phyloP scores from a whole-genome alignment of 2,329 filamentous ascomycete genomes.

The Aspergillus sp. region DNA sequence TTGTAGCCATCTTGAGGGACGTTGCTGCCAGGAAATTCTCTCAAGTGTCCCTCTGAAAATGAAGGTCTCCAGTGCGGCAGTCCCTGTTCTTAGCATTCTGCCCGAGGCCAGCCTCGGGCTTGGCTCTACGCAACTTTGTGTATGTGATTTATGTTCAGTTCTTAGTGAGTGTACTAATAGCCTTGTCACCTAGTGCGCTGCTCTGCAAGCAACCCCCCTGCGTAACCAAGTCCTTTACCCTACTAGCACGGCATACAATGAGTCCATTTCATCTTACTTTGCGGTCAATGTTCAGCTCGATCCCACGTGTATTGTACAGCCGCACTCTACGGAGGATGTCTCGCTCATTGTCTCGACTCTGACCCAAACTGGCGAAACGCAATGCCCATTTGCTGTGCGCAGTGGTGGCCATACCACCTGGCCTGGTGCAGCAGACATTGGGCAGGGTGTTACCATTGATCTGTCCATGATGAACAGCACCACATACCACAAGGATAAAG shows the following conservation, averaged over 20 bases:
- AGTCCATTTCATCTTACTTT: slow-evolving; percentile 26
- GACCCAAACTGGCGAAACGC: slow-evolving; percentile 4
- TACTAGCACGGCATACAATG: slow-evolving; percentile 17
- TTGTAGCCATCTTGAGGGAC: background rate
- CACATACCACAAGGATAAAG: slow-evolving; percentile 15
- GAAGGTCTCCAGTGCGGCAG: background rate
- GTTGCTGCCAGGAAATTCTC: background rate
- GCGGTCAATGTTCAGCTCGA: slow-evolving; percentile 26
- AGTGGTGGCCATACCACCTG: slow-evolving; percentile 48
- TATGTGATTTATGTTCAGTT: background rate
- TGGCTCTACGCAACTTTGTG: background rate
- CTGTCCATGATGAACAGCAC: slow-evolving; percentile 31
- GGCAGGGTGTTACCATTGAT: slow-evolving; percentile 48
- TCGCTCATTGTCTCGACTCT: slow-evolving; percentile 24
- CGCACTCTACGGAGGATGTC: slow-evolving; percentile 25
- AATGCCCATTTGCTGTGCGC: slow-evolving; percentile 38
- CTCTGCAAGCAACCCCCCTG: slow-evolving; percentile 9
- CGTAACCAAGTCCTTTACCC: slow-evolving; percentile 25
- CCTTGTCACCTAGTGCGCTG: slow-evolving; percentile 7
- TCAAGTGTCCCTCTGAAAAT: background rate
- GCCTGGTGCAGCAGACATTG: slow-evolving; percentile 45
- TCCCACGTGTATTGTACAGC: slow-evolving; percentile 30
- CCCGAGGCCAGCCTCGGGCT: background rate
- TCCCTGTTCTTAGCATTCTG: background rate
- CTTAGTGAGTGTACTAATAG: background rate